A percentile compares a stretch with the other conserved stretches of the same genome.
Evolutionary conservation across 2,329 filamentous ascomycete species (phyloP).

Genomic region (Aspergillus sp.): DNA sequence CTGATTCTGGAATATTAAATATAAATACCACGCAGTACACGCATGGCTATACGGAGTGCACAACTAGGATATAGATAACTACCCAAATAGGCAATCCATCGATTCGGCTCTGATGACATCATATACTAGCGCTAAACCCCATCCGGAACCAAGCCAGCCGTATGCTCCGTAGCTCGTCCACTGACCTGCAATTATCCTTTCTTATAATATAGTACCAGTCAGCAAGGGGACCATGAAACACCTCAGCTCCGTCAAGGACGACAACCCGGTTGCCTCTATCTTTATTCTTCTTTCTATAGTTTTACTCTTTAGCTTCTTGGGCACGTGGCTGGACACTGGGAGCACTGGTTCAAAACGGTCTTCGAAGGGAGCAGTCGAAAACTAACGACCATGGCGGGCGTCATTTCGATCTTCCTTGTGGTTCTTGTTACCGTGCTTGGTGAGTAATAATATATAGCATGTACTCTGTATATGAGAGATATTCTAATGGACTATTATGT

Average conservation of each 20-base stretch:
- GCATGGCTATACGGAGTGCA: no score
- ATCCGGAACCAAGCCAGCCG: neutral
- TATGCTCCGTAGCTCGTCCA: neutral
- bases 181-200: neutral
- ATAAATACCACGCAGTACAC: no score
- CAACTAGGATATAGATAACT: no score
- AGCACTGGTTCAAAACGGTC: constrained; percentile 5
- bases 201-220: neutral
- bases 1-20: no score
- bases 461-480: no score
- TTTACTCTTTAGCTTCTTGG: constrained; percentile 19
- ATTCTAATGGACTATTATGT: constrained; percentile 7
- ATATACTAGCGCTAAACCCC: neutral
- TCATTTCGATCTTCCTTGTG: constrained; percentile 33
- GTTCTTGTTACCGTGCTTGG: constrained; percentile 42
- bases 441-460: constrained; percentile 17
- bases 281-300: constrained; percentile 21
- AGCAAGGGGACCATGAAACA: constrained; percentile 13
- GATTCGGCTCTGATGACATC: neutral
- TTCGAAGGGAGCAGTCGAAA: constrained; percentile 2
- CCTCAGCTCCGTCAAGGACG: constrained; percentile 16
- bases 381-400: constrained; percentile 22
- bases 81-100: no score
- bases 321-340: constrained; percentile 11
- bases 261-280: constrained; percentile 19